Conservation (phyloP, 2,329 filamentous ascomycete genomes). For the Alternaria sp. region DNA sequence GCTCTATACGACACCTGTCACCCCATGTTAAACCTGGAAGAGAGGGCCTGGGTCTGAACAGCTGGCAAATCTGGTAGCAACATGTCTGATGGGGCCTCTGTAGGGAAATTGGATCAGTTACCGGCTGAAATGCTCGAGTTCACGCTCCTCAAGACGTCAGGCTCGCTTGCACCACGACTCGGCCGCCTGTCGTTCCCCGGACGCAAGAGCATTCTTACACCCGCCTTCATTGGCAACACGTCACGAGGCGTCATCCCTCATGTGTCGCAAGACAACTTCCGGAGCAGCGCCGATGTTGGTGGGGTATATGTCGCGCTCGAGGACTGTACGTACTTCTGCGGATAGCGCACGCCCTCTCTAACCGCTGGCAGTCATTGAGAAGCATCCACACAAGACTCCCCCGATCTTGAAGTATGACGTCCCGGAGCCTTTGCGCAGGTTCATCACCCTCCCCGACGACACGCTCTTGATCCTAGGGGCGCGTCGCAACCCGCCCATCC, state of each 20-base stretch:
- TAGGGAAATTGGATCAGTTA: constrained; percentile 31
- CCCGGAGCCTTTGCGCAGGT: constrained; percentile 71
- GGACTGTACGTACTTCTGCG: constrained; percentile 75
- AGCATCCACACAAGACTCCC: constrained; percentile 57
- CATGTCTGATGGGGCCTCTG: constrained; percentile 18
- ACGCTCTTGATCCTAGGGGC: constrained; percentile 76
- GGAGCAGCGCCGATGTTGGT: constrained; percentile 68
- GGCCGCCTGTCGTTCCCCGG: constrained; percentile 70
- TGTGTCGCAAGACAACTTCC: constrained; percentile 83
- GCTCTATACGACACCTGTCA: background rate
- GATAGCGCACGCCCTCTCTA: constrained; percentile 29
- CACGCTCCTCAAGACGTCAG: constrained; percentile 51
- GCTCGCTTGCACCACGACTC: constrained; percentile 65
- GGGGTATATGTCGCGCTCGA: constrained; percentile 85
- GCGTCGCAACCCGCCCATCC: constrained; percentile 78
- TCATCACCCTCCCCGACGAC: constrained; percentile 74
- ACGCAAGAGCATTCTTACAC: constrained; percentile 77
- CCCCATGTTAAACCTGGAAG: background rate
- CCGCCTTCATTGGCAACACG: constrained; percentile 79
- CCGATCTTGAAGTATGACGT: constrained; percentile 62
- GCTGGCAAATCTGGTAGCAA: background rate
- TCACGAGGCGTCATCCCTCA: constrained; percentile 89
- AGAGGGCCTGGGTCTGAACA: background rate
- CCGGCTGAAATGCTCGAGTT: constrained; percentile 56
- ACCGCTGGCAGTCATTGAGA: constrained; percentile 68